Evolutionary conservation across 768 basidiomycete species (phyloP), one percentile per base, ranked within the genome.

Genomic region (Candolleomyces eurysporus): DNA sequence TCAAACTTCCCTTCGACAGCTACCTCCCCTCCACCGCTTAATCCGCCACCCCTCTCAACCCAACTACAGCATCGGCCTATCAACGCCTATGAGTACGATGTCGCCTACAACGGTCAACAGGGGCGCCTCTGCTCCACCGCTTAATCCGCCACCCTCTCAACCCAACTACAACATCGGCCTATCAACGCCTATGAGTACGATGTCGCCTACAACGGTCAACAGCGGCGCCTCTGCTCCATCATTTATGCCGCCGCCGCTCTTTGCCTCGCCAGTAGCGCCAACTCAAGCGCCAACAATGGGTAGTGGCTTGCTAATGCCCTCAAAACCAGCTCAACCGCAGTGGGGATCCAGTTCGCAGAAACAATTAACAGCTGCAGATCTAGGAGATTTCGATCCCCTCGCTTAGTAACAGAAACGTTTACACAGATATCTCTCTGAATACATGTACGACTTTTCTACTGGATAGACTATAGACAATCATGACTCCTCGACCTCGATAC

Each of bases 381-480:
- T 89, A 89, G 85, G 84, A 22, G 92, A 91, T 70, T 94, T 94
- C 69, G 92, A 94, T 76, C 92, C 92, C 13, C 75, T 91, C 49
- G 79, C 83, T 55, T 89, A 59, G 39, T 5, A 40, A 16, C n/a
- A 32, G 14, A 49, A 48, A 32, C 26, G 5, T 32, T 36, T 14
- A 50, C 48, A 26, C 36, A 32, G 22, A 36, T 40, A 40, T 40
- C n/a, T 40, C 6, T 8, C 6, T 36, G 36, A 36, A 36, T 11
- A 36, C 36, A 36, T 36, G 36, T 36, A 36, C 11, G 36, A 36
- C 36, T 36, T 5, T 36, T 36, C 36, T 36, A 36, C 11, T 5
- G 36, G 36, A 36, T 36, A 36, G 36, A 36, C 5, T 11, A 36
- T 36, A 36, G 36, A 11, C 36, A 26, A 1, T 51, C 17, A 53